Evolutionary conservation across 2,329 filamentous ascomycete genomes (phyloP).

Genomic region (Lojkania enalia): DNA sequence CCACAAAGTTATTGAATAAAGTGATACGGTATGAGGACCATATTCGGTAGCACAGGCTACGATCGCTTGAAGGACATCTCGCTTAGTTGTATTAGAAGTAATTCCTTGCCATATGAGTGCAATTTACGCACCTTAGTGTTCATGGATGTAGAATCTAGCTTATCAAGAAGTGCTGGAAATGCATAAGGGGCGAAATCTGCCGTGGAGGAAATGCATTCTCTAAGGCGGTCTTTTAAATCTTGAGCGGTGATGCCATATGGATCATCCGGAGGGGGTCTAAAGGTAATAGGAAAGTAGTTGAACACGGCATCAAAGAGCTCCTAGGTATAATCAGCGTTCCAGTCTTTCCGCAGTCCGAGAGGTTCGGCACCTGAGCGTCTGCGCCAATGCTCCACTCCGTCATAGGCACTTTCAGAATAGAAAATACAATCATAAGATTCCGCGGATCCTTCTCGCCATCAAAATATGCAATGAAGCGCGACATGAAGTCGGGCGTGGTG

Average conservation of each 20-base stretch:
- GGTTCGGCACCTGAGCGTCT: constrained; percentile 58
- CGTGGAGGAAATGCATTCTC: constrained; percentile 66
- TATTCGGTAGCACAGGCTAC: constrained; percentile 63
- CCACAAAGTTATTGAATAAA: constrained; percentile 68
- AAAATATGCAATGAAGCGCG: constrained; percentile 66
- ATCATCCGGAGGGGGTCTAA: constrained; percentile 69
- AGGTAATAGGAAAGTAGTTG: constrained; percentile 74
- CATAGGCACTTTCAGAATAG: constrained; percentile 67
- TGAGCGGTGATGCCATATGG: constrained; percentile 71
- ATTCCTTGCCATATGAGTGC: not conserved
- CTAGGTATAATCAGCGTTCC: constrained; percentile 14
- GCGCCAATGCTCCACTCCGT: constrained; percentile 67
- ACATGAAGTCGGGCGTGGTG: constrained; percentile 56
- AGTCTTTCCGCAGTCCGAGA: not conserved
- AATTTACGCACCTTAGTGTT: constrained; percentile 62
- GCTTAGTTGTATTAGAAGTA: constrained; percentile 41
- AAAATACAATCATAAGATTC: constrained; percentile 72
- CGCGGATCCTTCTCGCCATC: constrained; percentile 70
- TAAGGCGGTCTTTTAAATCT: constrained; percentile 65
- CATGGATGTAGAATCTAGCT: constrained; percentile 68
- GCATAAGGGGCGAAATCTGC: constrained; percentile 66
- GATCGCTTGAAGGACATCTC: constrained; percentile 67
- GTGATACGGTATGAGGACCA: constrained; percentile 60
- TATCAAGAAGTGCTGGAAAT: constrained; percentile 69
- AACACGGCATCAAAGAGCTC: constrained; percentile 69